Percentiles rank a stretch among this genome's conserved stretches.
phyloP scores from a whole-genome alignment of 140 eudicot genomes.

The Anethum foeniculum region DNA sequence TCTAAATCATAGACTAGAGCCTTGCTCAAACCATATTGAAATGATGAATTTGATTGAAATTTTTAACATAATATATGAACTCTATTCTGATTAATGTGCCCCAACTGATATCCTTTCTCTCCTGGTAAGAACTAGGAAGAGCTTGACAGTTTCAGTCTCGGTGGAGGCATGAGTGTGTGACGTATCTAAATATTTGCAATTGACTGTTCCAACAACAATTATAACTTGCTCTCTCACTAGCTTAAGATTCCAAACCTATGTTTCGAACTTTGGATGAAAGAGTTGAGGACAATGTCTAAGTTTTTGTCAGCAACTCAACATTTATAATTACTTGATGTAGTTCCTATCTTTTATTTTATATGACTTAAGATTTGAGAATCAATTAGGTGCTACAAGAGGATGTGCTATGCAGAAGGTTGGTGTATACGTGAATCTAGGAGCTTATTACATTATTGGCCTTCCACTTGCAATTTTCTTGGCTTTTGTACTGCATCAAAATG shows the following conservation, averaged over 20 bases:
- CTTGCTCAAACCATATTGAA: background rate
- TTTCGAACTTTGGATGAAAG: background rate
- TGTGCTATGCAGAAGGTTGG: constrained; percentile 57
- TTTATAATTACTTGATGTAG: background rate
- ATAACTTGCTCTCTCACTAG: background rate
- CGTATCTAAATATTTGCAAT: too few relatives aligned
- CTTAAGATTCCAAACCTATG: too few relatives aligned
- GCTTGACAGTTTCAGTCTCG: too few relatives aligned
- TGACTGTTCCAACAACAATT: too few relatives aligned
- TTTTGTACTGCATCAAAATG: constrained; percentile 35
- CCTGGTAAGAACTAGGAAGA: background rate
- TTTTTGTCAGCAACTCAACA: background rate
- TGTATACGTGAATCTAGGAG: constrained; percentile 41
- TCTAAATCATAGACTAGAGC: too few relatives aligned
- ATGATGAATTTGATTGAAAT: background rate
- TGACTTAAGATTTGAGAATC: background rate
- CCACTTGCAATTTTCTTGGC: constrained; percentile 34
- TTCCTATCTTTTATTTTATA: background rate
- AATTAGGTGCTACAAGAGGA: constrained; percentile 42
- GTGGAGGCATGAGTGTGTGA: too few relatives aligned
- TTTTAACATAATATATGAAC: background rate
- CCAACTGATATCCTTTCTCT: background rate
- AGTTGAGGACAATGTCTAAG: background rate
- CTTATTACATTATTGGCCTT: constrained; percentile 37
- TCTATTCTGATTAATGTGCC: background rate